Evolutionary conservation across 2,329 filamentous ascomycete species (phyloP), one percentile per base, ranked within the genome.

Genomic region (Claviceps arundinis): DNA sequence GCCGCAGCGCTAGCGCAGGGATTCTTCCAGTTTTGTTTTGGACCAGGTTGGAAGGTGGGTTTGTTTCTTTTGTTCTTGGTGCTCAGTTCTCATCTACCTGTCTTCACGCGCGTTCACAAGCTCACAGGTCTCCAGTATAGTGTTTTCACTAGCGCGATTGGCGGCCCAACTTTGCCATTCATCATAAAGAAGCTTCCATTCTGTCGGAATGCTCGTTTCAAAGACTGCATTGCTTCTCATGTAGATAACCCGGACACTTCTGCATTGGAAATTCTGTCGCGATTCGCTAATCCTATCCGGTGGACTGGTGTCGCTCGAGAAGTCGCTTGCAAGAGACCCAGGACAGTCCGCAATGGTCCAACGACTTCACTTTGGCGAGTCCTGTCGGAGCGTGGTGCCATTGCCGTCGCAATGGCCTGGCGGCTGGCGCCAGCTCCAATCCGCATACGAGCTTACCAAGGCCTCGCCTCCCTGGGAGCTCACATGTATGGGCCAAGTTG

Each of bases 1-100:
- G 54, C 57, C 24, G 50, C 46, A 19, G 56, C 57, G 17, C 50
- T 58, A 14, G 41, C 48, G 3, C 34, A 54, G 51, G 57, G 57
- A 41, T 54, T 51, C 48, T 58, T 54, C 46, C 24, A 53, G 30
- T 47, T 60, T 37, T 8, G 0, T 26, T 3, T 26, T 7, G 2
- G 26, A 17, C 1, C 37, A 46, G 24, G 47, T 26, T 43, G 19
- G 50, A 48, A 30, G 30, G 38, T 49, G 26, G 19, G 13, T 26
- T 8, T 38, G 1, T 22, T 22, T 1, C 37, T 30, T 44, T 45
- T 3, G 11, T n/a, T n/a, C 17, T n/a, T 4, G 24, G 14, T 11
- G 16, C 16, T 13, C 9, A 13, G 42, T 37, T 26, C 43, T 24
- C 17, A 7, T 1, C 14, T 3, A 30, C 26, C 2, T 30, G 8